Evolutionary conservation across 371 early-diverging fungal genomes (phyloP), one percentile per base, ranked within the genome.

Genomic region (Syncephalastrum racemosum): DNA sequence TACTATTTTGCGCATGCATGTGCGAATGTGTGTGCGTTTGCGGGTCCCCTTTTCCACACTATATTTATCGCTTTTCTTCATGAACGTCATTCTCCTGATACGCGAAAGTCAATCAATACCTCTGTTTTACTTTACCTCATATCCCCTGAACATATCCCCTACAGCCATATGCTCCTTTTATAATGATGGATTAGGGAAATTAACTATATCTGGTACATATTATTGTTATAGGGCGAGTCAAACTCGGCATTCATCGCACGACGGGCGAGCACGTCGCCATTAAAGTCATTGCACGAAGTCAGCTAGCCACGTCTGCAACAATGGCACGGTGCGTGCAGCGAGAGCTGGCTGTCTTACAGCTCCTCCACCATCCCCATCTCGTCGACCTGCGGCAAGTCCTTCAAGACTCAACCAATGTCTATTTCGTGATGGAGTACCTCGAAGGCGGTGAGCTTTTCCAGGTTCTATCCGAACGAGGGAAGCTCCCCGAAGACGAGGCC

Each of bases 381-480:
- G 82, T 95, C 56, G 84, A 89, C 48, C 76, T 95, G 5, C 86
- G 86, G 47, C 94, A 96, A 62, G 95, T 94, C 15, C 85, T 92
- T 50, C 94, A 94, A 46, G 75, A 77, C 43, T 50, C 68, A 5
- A 44, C 49, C 15, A 68, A 62, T 60, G 91, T 91, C 23, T 96
- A 91, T 73, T 77, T 99, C 56, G 89, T 99, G 14, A 89, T 96
- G 87, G 98, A 98, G 66, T 93, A 94, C 63, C 82, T 94, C 54
- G 90, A 90, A 64, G 99, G 99, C 40, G 95, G 95, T 18, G 97
- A 98, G 74, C 72, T 99, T 22, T 94, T 96, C 61, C 94, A 97
- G 58, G 85, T 92, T 58, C 76, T 99, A 39, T 84, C 94, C 39
- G 87, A 91, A 59, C 81, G 86, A 46, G 95, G 96, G 0, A 70